Evolutionary conservation across 2,329 filamentous ascomycete species (phyloP), one percentile per base, ranked within the genome.

Genomic region (Elsinoe perseae): DNA sequence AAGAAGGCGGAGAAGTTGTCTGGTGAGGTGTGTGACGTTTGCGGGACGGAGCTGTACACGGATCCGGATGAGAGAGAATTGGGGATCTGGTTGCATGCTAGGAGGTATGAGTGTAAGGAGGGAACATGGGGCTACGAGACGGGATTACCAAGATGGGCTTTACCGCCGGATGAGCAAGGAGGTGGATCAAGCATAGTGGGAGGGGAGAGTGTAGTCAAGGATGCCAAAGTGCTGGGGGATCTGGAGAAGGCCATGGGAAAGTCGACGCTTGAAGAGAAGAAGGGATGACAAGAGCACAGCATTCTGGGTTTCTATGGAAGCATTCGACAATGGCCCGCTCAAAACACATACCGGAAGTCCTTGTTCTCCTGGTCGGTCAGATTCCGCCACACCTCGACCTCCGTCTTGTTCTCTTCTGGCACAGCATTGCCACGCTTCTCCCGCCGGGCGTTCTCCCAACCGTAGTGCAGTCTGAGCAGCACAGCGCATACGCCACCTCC

Each of bases 1-100:
- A 83, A 85, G 64, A 91, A 92, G 64, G 92, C 91, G 1, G 93
- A 98, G 76, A 91, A 89, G 69, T 86, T 97, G 80, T 95, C 91
- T 1, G 93, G 93, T 10, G 77, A 90, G 65, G 73, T 82, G 14
- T 98, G 93, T 69, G 78, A 85, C 4, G 71, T 90, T 30, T 98
- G 93, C 70, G 80, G 86, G 58, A 95, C 93, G 18, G 87, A 89
- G 20, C 76, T 98, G 42, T 98, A 97, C 71, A 95, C 88, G 14
- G 93, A 98, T 67, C 93, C 93, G 0, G 91, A 91, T 1, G 73
- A 78, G 40, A 91, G 97, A 65, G 93, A 98, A 74, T 77, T 98
- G 46, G 89, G 88, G 0, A 86, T 98, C 38, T 98, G 92, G 80
- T 77, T 98, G 60, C 93, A 98, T 74, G 95, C 92, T 57, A 82